Base-by-base conservation (phyloP, 2,329 filamentous ascomycete species). In the Ceratocystis diversiconidia region DNA sequence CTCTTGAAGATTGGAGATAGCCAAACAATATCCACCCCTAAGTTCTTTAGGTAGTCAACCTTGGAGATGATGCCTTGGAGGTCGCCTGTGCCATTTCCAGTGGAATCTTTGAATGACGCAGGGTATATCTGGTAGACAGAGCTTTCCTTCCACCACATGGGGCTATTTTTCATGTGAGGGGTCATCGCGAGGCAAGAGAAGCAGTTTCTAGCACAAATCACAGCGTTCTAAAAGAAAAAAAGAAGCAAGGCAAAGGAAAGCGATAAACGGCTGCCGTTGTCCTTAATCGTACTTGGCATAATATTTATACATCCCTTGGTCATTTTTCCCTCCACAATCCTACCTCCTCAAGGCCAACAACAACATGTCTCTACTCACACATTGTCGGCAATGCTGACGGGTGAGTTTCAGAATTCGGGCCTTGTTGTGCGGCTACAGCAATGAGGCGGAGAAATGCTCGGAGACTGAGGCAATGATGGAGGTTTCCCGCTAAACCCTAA, bases 71-170 rank as follows among this genome's bases (percentile, higher is more conserved):
- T 82, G 46, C 82, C 82, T 60, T 77, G 77, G n/a, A 85, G 73
- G 68, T 84, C 82, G 50, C 82, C 82, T 60, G 79, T 73, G 4
- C 82, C 82, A 66, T 81, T 78, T 50, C 79, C 80, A 22, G 79
- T 83, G 52, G 79, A 79, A 71, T 84, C 82, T 68, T 82, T 79
- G 74, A 85, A 85, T 30, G 80, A 82, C n/a, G 82, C 79, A 1
- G 82, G 81, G 71, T 85, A 85, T 68, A 85, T 79, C 69, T 85
- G 82, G 71, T 85, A 85, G 25, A 85, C 80, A 8, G 79, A 77
- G 62, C 77, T 79, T 71, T 85, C 81, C 69, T 84, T 84, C 82
- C 83, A 85, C 82, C 82, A 85, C 17, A 72, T 71, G 41, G 72
- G 72, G 7, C 65, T 36, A 22, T 63, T 66, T 5, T 41, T 41